Conservation (phyloP, 257 asterid genomes). For the Hygrophila difformis region DNA sequence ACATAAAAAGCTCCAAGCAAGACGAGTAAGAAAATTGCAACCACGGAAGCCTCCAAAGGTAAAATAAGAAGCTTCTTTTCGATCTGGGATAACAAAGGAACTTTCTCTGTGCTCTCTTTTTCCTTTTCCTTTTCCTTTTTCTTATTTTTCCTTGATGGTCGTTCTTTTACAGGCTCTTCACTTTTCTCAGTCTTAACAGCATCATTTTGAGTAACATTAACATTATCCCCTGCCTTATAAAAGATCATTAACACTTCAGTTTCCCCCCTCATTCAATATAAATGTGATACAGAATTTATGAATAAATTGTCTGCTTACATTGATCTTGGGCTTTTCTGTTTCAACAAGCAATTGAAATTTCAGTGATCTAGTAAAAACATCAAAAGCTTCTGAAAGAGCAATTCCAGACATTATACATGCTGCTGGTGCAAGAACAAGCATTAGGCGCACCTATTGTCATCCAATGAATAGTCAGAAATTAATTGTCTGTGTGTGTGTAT, state of each 20-base stretch:
- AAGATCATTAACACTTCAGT: constrained; percentile 24
- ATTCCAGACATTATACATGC: constrained; percentile 99
- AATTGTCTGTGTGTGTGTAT: too few species aligned
- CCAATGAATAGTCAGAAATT: constrained; percentile 14
- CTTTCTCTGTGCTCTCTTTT: constrained; percentile 43
- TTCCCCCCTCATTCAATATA: constrained; percentile 7
- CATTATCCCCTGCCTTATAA: constrained; percentile 66
- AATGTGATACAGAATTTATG: not conserved
- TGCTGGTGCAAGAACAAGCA: constrained; percentile 99
- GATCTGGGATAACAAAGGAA: constrained; percentile 31
- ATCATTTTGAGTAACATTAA: constrained; percentile 32
- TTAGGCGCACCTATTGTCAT: constrained; percentile 76
- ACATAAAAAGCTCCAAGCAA: constrained; percentile 87
- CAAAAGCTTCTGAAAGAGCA: constrained; percentile 94
- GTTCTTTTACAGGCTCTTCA: constrained; percentile 48
- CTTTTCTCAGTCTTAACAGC: constrained; percentile 52
- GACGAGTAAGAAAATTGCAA: constrained; percentile 67
- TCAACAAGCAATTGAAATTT: constrained; percentile 50
- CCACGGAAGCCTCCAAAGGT: constrained; percentile 73
- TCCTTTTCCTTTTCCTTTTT: constrained; percentile 77
- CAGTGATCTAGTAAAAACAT: constrained; percentile 74
- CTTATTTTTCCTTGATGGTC: constrained; percentile 61
- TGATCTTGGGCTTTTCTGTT: constrained; percentile 24
- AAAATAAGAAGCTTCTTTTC: constrained; percentile 53
- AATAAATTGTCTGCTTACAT: constrained; percentile 38